Percentiles rank a stretch among this genome's conserved stretches.
Conservation (phyloP, 2,329 filamentous ascomycete species). For the Pseudocercospora cruenta region DNA sequence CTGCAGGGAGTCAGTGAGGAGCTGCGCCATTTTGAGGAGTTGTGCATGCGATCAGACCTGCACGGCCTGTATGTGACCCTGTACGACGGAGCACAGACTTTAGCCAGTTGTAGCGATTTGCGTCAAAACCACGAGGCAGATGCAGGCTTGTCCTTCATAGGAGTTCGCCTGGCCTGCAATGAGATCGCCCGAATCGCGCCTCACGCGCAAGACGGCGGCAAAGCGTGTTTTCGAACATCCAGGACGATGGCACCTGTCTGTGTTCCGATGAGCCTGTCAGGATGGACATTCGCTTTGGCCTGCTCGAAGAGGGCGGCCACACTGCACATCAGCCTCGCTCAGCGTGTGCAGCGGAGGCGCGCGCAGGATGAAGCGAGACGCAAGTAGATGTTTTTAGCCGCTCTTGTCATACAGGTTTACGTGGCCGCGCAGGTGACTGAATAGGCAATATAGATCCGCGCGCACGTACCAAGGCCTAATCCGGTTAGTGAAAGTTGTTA, state of each 20-base stretch:
- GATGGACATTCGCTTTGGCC: conserved; percentile 1
- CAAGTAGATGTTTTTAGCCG: background rate
- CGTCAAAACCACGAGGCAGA: conserved; percentile 21
- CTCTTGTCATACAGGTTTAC: too few relatives aligned
- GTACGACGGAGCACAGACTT: conserved; percentile 6
- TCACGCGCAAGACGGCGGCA: background rate
- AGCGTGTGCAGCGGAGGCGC: background rate
- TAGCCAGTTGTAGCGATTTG: conserved; percentile 14
- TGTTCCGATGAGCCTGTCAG: conserved; percentile 9
- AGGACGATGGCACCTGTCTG: conserved; percentile 9
- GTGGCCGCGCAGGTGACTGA: too few relatives aligned
- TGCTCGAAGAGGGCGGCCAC: conserved; percentile 15
- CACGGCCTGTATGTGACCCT: conserved; percentile 1
- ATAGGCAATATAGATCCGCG: too few relatives aligned
- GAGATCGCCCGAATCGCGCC: conserved; percentile 4
- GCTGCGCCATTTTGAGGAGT: conserved; percentile 5
- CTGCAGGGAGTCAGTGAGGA: conserved; percentile 1
- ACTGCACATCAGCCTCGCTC: background rate
- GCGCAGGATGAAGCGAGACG: conserved; percentile 7
- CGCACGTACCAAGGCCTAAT: too few relatives aligned
- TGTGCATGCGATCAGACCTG: conserved; percentile 3
- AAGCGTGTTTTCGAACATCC: conserved; percentile 2
- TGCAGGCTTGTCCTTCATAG: conserved; percentile 11
- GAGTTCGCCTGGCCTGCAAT: conserved; percentile 10
- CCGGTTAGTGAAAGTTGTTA: too few relatives aligned